Percentiles rank a stretch among this genome's conserved stretches.
Conservation (phyloP, 306 rosid genomes). For the Pyrus betulifolia region DNA sequence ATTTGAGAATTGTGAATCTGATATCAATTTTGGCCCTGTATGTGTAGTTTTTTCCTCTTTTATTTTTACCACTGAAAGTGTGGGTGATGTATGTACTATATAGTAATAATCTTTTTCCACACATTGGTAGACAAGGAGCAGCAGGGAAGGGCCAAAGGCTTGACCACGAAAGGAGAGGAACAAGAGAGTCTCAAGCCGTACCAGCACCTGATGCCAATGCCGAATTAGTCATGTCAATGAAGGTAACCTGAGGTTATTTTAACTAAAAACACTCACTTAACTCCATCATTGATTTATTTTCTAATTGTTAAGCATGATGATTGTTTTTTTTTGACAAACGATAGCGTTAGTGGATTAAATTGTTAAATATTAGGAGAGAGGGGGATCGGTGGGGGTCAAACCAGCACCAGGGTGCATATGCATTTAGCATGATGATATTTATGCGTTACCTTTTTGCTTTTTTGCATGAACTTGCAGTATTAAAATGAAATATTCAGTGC, state of each 20-base stretch:
- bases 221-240: slow-evolving; percentile 84
- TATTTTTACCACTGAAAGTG: not conserved
- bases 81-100: not conserved
- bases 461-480: not conserved
- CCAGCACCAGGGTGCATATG: too few species aligned
- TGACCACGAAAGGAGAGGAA: slow-evolving; percentile 71
- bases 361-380: too few species aligned
- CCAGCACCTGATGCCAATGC: slow-evolving; percentile 99
- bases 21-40: not conserved
- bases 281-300: slow-evolving; percentile 2
- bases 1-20: not conserved
- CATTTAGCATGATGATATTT: not conserved
- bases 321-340: not conserved
- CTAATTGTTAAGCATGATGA: not conserved
- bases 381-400: too few species aligned
- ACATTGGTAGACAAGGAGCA: slow-evolving; percentile 71
- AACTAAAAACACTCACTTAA: not conserved
- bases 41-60: not conserved
- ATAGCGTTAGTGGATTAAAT: too few species aligned
- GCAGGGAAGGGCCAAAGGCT: slow-evolving; percentile 70
- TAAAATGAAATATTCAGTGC: not conserved
- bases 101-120: slow-evolving; percentile 9
- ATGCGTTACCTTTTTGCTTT: not conserved
- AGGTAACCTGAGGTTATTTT: slow-evolving; percentile 41
- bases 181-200: slow-evolving; percentile 77